Evolutionary conservation across 768 basidiomycete genomes (phyloP).

Genomic region (Boletales sp.): DNA sequence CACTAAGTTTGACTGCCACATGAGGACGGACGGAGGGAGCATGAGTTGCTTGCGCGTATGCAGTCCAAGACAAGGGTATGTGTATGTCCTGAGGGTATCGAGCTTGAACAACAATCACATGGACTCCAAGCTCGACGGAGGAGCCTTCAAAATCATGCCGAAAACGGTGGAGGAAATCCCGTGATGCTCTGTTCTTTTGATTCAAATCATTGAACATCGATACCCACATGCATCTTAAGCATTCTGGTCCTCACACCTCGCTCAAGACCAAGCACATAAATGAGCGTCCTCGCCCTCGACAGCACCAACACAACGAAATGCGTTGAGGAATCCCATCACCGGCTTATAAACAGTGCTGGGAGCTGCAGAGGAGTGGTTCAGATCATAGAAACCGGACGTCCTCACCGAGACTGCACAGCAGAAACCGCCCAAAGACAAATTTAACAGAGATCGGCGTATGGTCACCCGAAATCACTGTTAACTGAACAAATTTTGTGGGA

Average conservation of each 20-base stretch:
- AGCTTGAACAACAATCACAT: conserved; percentile 3
- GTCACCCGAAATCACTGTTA: not conserved
- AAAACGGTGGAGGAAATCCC: conserved; percentile 11
- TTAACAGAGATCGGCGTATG: too few species aligned
- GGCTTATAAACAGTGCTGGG: not conserved
- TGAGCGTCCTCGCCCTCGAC: conserved; percentile 8
- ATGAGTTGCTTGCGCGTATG: conserved; percentile 5
- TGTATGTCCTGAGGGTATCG: not conserved
- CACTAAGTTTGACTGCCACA: not conserved
- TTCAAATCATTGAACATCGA: not conserved
- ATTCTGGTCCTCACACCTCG: not conserved
- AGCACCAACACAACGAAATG: conserved; percentile 10
- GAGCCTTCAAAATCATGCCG: not conserved
- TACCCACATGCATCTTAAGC: conserved; percentile 2
- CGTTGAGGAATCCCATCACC: not conserved
- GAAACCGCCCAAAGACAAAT: not conserved
- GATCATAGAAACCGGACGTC: not conserved
- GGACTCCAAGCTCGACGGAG: conserved; percentile 11
- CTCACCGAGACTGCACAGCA: not conserved
- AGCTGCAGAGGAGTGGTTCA: not conserved
- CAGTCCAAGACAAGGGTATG: conserved; percentile 12
- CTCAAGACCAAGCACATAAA: conserved; percentile 14
- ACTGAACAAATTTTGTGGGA: not conserved
- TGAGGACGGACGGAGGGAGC: not conserved
- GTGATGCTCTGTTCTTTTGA: not conserved